Percentiles rank a stretch among this genome's conserved stretches.
phyloP scores from a whole-genome alignment of 306 rosid species.

The Inga leiocalycina region DNA sequence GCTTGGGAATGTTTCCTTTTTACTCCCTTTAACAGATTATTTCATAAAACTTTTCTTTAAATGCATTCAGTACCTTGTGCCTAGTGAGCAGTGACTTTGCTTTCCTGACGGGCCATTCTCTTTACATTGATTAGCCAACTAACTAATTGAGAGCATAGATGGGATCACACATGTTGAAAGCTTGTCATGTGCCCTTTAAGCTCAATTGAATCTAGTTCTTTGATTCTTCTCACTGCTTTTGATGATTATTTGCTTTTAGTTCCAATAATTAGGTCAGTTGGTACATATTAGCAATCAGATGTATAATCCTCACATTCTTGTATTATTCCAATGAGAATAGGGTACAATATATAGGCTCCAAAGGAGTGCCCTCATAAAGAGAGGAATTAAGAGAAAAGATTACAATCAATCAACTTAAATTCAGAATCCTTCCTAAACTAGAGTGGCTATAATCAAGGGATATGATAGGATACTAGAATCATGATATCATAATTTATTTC shows the following conservation, averaged over 20 bases:
- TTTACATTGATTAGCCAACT: slow-evolving; percentile 1
- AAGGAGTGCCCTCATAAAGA: no score
- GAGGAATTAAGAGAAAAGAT: no score
- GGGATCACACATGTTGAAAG: neutral
- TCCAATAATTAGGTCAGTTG: neutral
- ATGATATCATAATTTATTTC: no score
- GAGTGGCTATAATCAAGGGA: no score
- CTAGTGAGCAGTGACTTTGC: no score
- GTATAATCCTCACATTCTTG: no score
- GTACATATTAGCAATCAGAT: no score
- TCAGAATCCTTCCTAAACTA: no score
- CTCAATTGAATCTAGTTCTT: neutral
- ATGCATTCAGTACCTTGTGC: neutral
- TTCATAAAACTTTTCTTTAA: neutral
- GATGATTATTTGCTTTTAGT: neutral
- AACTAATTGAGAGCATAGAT: neutral
- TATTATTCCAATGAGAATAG: no score
- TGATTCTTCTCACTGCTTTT: neutral
- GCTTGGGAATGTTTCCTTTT: neutral
- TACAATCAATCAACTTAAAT: no score
- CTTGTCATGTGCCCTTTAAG: neutral
- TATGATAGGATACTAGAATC: no score
- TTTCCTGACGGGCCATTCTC: neutral
- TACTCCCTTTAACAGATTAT: neutral
- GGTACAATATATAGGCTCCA: no score